phyloP scores from a whole-genome alignment of 164 flowering plant genomes.

The Vitis rupestris region DNA sequence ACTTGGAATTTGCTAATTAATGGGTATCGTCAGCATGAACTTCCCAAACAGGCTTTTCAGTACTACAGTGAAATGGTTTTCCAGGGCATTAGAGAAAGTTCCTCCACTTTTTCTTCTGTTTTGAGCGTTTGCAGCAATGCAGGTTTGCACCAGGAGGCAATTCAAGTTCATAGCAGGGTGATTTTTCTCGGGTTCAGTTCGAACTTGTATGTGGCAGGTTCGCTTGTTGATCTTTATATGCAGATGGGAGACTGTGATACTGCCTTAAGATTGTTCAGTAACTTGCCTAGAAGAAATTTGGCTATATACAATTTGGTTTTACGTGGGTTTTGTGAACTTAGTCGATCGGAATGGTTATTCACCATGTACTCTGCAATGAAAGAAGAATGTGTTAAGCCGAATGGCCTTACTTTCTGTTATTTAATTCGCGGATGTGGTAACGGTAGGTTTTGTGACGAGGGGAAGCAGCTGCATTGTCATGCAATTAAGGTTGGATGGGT shows the following conservation, averaged over 20 bases:
- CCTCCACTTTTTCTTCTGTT: slow-evolving; percentile 57
- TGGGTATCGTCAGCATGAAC: slow-evolving; percentile 41
- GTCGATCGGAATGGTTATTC: slow-evolving; percentile 32
- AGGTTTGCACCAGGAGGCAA: slow-evolving; percentile 45
- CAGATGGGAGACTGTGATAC: slow-evolving; percentile 27
- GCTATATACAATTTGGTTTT: slow-evolving; percentile 65
- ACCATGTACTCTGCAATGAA: slow-evolving; percentile 34
- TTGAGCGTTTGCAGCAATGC: slow-evolving; percentile 40
- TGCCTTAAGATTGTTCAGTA: slow-evolving; percentile 47
- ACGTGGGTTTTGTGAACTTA: slow-evolving; percentile 49
- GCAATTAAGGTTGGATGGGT: slow-evolving; percentile 53
- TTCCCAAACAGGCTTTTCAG: slow-evolving; percentile 28
- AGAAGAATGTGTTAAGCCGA: slow-evolving; percentile 42
- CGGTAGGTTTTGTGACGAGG: slow-evolving; percentile 38
- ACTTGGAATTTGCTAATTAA: slow-evolving; percentile 63
- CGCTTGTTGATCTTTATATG: slow-evolving; percentile 60
- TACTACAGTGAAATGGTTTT: slow-evolving; percentile 52
- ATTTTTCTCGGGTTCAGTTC: slow-evolving; percentile 44
- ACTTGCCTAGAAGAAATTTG: slow-evolving; percentile 47
- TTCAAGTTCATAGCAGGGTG: slow-evolving; percentile 60
- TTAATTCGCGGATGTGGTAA: slow-evolving; percentile 53
- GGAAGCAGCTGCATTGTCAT: slow-evolving; percentile 57
- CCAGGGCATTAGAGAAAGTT: slow-evolving; percentile 48
- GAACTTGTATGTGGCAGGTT: slow-evolving; percentile 53
- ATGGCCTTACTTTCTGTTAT: slow-evolving; percentile 58